These are phyloP conservation scores for Tulasnella sp. DNA, from an alignment of 768 basidiomycete species.

Conservation along the genomic window DNA sequence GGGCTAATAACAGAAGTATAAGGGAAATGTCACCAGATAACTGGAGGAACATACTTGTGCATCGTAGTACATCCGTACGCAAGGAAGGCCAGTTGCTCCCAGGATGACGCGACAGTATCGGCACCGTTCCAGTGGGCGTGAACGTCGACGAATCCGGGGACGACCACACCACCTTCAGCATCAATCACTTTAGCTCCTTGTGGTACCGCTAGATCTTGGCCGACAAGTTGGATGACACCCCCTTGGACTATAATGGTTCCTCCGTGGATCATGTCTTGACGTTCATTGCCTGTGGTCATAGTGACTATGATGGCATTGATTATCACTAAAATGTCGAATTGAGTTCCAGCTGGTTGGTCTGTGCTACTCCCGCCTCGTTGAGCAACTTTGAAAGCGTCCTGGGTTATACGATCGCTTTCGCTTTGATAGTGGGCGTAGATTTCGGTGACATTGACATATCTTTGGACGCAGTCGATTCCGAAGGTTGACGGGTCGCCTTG, in stretches of 20 bases:
- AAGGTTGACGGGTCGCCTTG: conserved; percentile 40
- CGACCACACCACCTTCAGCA: conserved; percentile 51
- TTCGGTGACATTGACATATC: conserved; percentile 45
- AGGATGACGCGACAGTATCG: conserved; percentile 41
- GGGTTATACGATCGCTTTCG: conserved; percentile 47
- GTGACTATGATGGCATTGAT: conserved; percentile 59
- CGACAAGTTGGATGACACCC: conserved; percentile 47
- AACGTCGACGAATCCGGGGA: conserved; percentile 65
- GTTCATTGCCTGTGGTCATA: conserved; percentile 44
- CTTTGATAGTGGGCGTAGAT: conserved; percentile 48
- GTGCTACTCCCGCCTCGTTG: neutral
- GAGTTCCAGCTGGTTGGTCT: conserved; percentile 16
- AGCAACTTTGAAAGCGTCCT: conserved; percentile 30
- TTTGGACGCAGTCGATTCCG: conserved; percentile 50
- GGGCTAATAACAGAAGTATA: conserved; percentile 40
- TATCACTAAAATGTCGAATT: conserved; percentile 42
- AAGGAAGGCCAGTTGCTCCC: conserved; percentile 66
- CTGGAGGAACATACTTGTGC: conserved; percentile 48
- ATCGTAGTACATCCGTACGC: conserved; percentile 66
- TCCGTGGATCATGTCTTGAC: conserved; percentile 39
- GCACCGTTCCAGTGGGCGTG: conserved; percentile 66
- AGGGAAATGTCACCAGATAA: neutral
- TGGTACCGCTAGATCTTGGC: conserved; percentile 28
- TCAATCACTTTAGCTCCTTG: conserved; percentile 38
- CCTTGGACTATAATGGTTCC: conserved; percentile 43